Evolutionary conservation across 1,284 basidiomycete species (phyloP), one percentile per base, ranked within the genome.

Genomic region (Ceratobasidium sp.): DNA sequence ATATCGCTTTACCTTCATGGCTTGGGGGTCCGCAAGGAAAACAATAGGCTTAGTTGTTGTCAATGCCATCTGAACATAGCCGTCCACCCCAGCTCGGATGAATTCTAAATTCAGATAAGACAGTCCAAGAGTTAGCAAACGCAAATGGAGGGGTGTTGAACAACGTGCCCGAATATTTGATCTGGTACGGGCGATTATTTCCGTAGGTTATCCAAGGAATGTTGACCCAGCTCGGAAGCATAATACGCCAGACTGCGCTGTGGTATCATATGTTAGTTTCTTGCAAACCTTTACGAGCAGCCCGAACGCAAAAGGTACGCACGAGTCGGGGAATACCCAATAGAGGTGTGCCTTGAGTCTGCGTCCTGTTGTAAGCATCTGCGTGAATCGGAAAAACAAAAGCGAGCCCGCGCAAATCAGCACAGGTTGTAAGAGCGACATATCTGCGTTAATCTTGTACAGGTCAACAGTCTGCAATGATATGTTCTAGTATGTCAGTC

Each of bases 391-490:
- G 47, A 63, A 33, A 17, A 66, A 47, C 28, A 26, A 5, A 42
- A 63, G 23, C 26, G 33, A 76, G 15, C 28, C 28, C 51, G 76
- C 81, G 76, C 60, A 84, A 82, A 83, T 77, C 31, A 84, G 76
- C 0, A 81, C 83, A n/a, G 82, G 82, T 28, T 68, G 77, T 33
- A 83, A 74, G 74, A 84, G 80, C 33, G 84, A 79, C 28, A 77
- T 60, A 15, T n/a, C n/a, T n/a, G 13, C 39, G 13, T 13, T 13
- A 42, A 13, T 42, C 13, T 42, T 42, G 13, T 42, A 13, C 39
- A 6, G 39, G 39, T 42, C 13, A 13, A 13, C 5, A 6, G 13
- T 42, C 39, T 42, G 39, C 39, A 5, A 42, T 13, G 39, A 13
- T 42, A 13, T 42, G 39, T 42, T 42, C 39, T 42, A 42, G 39